Evolutionary conservation across 352 stramenopile genomes (phyloP), one percentile per base, ranked within the genome.

Genomic region (Pythium vanterpoolii): DNA sequence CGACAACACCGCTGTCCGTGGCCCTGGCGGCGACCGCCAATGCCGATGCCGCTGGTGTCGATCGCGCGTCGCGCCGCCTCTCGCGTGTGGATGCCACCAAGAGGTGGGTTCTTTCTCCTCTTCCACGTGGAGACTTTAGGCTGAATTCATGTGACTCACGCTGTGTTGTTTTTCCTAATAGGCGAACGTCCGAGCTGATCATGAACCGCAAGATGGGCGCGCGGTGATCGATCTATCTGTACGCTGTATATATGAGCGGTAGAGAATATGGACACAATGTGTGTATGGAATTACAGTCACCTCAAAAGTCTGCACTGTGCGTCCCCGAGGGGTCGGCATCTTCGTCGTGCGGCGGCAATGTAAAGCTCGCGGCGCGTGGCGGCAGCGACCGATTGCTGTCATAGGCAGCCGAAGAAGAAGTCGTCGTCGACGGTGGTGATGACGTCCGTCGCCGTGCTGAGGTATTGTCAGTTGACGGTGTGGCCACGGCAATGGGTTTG

Each of bases 131-230:
- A 27, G 30, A 23, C 14, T n/a, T n/a, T 38, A 27, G 18, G 26
- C 45, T 55, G 28, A 27, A 7, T 23, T 6, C 8, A 23, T 51
- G 23, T 14, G 11, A 36, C 5, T 38, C n/a, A 23, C 18, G 44
- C n/a, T 31, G 21, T 39, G 26, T 38, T 33, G 13, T 39, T 31
- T 18, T 56, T 24, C 14, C 28, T n/a, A n/a, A 44, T 18, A 95
- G 85, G 36, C 81, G 86, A 44, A 95, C 86, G 39, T 93, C 86
- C 8, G 86, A 95, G 66, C 57, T 95, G 24, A 93, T 95, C 53
- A 83, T 91, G 81, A 89, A 82, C 42, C 79, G 83, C 44, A 91
- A 90, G 60, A 90, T 84, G 75, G 67, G 64, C 30, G 50, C 58
- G 23, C 43, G 49, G 23, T 53, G 33, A 62, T 50, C 21, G 36